A percentile compares a stretch with the other conserved stretches of the same genome.
phyloP scores from a whole-genome alignment of 768 basidiomycete genomes.

The Mycena kentingensis region DNA sequence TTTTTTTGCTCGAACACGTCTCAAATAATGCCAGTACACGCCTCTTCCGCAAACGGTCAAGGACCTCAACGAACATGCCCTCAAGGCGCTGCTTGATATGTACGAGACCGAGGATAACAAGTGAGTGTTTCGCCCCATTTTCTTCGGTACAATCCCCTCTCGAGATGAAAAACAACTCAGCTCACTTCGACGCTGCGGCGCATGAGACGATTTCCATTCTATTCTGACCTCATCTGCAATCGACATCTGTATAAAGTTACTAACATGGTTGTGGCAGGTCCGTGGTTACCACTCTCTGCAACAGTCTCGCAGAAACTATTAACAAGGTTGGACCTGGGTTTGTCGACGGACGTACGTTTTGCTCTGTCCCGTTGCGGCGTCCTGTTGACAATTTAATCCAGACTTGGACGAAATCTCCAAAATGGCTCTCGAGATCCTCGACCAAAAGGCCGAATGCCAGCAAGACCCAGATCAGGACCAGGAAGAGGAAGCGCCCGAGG shows the following conservation, averaged over 20 bases:
- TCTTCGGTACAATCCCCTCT: slow-evolving; percentile 11
- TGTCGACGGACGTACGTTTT: slow-evolving; percentile 68
- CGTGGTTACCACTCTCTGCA: slow-evolving; percentile 86
- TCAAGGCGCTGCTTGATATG: slow-evolving; percentile 81
- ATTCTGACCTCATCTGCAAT: slow-evolving; percentile 36
- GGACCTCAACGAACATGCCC: slow-evolving; percentile 73
- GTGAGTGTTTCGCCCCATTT: slow-evolving; percentile 52
- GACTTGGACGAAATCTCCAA: slow-evolving; percentile 78
- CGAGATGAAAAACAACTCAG: slow-evolving; percentile 69
- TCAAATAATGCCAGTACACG: slow-evolving; percentile 34
- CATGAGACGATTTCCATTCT: slow-evolving; percentile 53
- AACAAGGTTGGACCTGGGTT: slow-evolving; percentile 90
- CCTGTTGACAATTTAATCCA: slow-evolving; percentile 26
- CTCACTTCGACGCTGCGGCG: slow-evolving; percentile 74
- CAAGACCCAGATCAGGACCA: slow-evolving; percentile 94
- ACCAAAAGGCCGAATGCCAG: slow-evolving; percentile 95
- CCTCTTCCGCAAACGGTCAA: slow-evolving; percentile 70
- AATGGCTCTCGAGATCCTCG: slow-evolving; percentile 83
- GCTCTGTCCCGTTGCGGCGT: slow-evolving; percentile 6
- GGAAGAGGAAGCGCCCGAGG: slow-evolving; percentile 80
- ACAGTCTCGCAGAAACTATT: slow-evolving; percentile 88
- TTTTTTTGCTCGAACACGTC: background rate
- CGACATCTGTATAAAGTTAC: slow-evolving; percentile 15
- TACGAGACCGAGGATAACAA: slow-evolving; percentile 96
- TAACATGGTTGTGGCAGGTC: slow-evolving; percentile 51